Evolutionary conservation across 805 yeast species (phyloP).

Genomic region (Lipomyces spencermartinsiae): DNA sequence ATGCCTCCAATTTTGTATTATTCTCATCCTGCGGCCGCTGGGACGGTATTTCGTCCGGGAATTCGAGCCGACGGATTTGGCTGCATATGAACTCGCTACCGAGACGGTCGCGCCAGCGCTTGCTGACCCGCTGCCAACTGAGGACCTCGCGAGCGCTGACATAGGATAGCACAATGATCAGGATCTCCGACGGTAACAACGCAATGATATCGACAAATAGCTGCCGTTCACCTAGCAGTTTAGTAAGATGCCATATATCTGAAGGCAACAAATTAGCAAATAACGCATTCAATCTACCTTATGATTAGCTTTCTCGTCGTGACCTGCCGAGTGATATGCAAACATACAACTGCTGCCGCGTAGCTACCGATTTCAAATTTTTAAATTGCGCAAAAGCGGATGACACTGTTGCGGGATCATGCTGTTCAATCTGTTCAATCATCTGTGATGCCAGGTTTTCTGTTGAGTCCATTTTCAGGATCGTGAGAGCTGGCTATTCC

Average conservation of each 20-base stretch:
- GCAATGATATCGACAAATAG: conserved; percentile 34
- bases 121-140: conserved; percentile 35
- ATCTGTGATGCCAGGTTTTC: not conserved
- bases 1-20: conserved; percentile 24
- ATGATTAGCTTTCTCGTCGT: not conserved
- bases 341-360: conserved; percentile 31
- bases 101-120: conserved; percentile 34
- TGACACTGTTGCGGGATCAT: conserved; percentile 5
- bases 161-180: conserved; percentile 32
- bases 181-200: conserved; percentile 30
- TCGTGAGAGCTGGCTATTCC: not conserved
- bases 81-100: conserved; percentile 29
- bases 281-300: conserved; percentile 20
- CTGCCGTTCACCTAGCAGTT: conserved; percentile 31
- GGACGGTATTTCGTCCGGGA: conserved; percentile 30
- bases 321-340: not conserved
- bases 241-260: conserved; percentile 37
- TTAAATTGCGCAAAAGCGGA: conserved; percentile 24
- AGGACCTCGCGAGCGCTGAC: conserved; percentile 33
- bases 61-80: conserved; percentile 29
- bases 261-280: conserved; percentile 33
- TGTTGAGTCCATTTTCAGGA: not conserved
- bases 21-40: conserved; percentile 33
- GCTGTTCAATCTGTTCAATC: not conserved
- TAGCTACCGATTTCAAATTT: conserved; percentile 16